Evolutionary conservation across 2,329 filamentous ascomycete species (phyloP).

Genomic region (Exophiala dermatitidis): DNA sequence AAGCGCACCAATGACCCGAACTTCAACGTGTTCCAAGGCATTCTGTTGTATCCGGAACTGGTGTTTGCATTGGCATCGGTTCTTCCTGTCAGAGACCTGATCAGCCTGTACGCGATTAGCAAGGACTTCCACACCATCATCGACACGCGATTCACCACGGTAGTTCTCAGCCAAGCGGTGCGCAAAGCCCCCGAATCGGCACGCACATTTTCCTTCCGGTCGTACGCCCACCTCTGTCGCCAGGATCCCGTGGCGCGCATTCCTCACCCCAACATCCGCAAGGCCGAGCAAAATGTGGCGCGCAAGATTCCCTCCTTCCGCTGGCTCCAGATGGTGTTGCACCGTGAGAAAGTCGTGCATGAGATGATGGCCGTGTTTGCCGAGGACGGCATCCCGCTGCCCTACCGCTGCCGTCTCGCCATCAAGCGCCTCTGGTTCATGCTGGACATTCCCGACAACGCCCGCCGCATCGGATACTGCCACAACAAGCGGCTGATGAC

Average conservation of each 20-base stretch:
- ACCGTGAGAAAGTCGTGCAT: slow-evolving; percentile 49
- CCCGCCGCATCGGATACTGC: slow-evolving; percentile 49
- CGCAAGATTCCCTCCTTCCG: slow-evolving; percentile 55
- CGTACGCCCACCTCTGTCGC: slow-evolving; percentile 53
- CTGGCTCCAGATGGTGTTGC: slow-evolving; percentile 62
- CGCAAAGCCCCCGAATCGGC: slow-evolving; percentile 50
- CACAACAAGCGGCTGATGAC: slow-evolving; percentile 50
- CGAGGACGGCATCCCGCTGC: slow-evolving; percentile 51
- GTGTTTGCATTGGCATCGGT: slow-evolving; percentile 49
- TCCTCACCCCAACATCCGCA: slow-evolving; percentile 34
- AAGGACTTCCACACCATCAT: slow-evolving; percentile 55
- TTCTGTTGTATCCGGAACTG: slow-evolving; percentile 43
- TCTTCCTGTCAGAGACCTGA: slow-evolving; percentile 50
- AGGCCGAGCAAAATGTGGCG: slow-evolving; percentile 30
- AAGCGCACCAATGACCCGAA: slow-evolving; percentile 18
- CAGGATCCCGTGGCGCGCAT: slow-evolving; percentile 50
- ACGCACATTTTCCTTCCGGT: slow-evolving; percentile 53
- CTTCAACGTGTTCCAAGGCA: slow-evolving; percentile 27
- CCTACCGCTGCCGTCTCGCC: slow-evolving; percentile 40
- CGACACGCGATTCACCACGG: slow-evolving; percentile 52
- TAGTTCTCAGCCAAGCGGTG: slow-evolving; percentile 50
- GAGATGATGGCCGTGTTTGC: slow-evolving; percentile 59
- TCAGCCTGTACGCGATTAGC: slow-evolving; percentile 59
- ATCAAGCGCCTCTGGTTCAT: slow-evolving; percentile 66
- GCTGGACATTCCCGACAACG: slow-evolving; percentile 58